Percentiles rank a stretch among this genome's conserved stretches.
Evolutionary conservation across 78 protist species (phyloP).

Genomic region (Dictyostelium discoideum): dicty_2.7 NC_007089.4:889001-889500

Average conservation of each 20-base stretch:
- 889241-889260: constrained; percentile 15
- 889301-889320: not conserved
- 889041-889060: not conserved
- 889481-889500: not conserved
- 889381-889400: not conserved
- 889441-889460: not conserved
- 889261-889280: not conserved
- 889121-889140: not conserved
- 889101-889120: not conserved
- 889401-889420: not conserved
- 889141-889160: not conserved
- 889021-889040: not conserved
- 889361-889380: not conserved
- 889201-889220: constrained; percentile 80
- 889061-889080: not conserved
- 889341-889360: constrained; percentile 15
- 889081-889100: not conserved
- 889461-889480: not conserved
- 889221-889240: constrained; percentile 56
- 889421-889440: not conserved
- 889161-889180: constrained; percentile 5
- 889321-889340: not conserved
- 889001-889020: not conserved
- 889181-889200: constrained; percentile 39
- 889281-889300: not conserved